Evolutionary conservation across 2,329 filamentous ascomycete species (phyloP), one percentile per base, ranked within the genome.

Genomic region (Cercospora sojina): DNA sequence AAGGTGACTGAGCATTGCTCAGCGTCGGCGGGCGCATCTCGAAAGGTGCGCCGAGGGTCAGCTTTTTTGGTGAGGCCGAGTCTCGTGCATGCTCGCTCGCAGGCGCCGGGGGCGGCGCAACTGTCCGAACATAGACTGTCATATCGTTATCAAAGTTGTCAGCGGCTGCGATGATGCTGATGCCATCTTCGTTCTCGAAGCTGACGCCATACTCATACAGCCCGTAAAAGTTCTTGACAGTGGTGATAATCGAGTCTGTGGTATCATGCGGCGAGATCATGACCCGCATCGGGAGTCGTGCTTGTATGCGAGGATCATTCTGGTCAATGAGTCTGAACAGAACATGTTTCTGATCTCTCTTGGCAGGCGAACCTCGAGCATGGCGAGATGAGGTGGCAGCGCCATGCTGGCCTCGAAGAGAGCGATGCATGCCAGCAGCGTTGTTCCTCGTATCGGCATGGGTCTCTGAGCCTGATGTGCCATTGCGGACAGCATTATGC

Each of bases 221-320:
- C 68, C 95, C 95, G 78, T 97, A 98, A 82, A 98, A 98, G 83
- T 97, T 98, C 86, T 97, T 98, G 76, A 98, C 94, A 1, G 95
- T 98, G 13, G 93, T 95, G 70, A 98, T 92, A 81, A 99, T 99
- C 38, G 93, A 97, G 77, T 98, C 94, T 23, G 94, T 98, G 61
- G 92, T 93, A 83, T 99, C 95, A 80, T 98, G 93, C 56, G 92
- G 92, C 76, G 90, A 97, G 73, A 99, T 97, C 76, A 96, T 91
- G 62, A 94, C 91, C 75, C 91, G 85, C 87, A 94, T 89, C n/a
- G 91, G 91, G 72, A 93, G 83, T 76, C 91, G 89, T 80, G 90
- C 90, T 73, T 77, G 75, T 59, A 77, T 74, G 47, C 74, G 74
- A 64, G 75, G 74, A 66, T 77, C 75, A 55, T 74, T 69, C n/a